A percentile compares a stretch with the other conserved stretches of the same genome.
Conservation (phyloP, 306 rosid genomes). For the Senna tora region DNA sequence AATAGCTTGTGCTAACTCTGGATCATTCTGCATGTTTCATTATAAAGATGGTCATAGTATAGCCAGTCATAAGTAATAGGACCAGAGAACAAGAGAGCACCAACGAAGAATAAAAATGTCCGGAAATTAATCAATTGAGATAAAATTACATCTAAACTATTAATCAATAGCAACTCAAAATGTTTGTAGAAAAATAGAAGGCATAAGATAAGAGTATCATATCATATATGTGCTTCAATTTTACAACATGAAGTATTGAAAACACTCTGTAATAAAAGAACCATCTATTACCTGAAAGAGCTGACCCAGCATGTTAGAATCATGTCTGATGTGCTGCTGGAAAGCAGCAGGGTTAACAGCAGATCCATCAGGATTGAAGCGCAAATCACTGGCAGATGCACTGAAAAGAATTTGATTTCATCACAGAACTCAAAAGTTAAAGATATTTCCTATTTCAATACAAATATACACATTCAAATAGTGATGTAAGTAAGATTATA, state of each 20-base stretch:
- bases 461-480: neutral
- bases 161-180: conserved; percentile 23
- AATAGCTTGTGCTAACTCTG: conserved; percentile 89
- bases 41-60: conserved; percentile 31
- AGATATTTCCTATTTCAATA: conserved; percentile 17
- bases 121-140: conserved; percentile 27
- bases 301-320: conserved; percentile 69
- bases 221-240: conserved; percentile 13
- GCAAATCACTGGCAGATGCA: conserved; percentile 66
- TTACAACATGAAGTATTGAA: conserved; percentile 22
- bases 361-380: conserved; percentile 88
- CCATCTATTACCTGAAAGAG: conserved; percentile 72
- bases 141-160: conserved; percentile 26
- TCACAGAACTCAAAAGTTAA: conserved; percentile 11
- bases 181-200: conserved; percentile 21
- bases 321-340: conserved; percentile 80
- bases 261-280: conserved; percentile 17
- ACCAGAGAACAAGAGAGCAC: conserved; percentile 26
- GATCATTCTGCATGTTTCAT: conserved; percentile 65
- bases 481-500: neutral
- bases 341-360: conserved; percentile 86
- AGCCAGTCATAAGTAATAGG: conserved; percentile 11
- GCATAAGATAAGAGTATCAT: conserved; percentile 11
- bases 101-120: conserved; percentile 11
- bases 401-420: conserved; percentile 47